phyloP scores from a whole-genome alignment of 1,139 yeast species.

The Kodamaea ohmeri region DNA sequence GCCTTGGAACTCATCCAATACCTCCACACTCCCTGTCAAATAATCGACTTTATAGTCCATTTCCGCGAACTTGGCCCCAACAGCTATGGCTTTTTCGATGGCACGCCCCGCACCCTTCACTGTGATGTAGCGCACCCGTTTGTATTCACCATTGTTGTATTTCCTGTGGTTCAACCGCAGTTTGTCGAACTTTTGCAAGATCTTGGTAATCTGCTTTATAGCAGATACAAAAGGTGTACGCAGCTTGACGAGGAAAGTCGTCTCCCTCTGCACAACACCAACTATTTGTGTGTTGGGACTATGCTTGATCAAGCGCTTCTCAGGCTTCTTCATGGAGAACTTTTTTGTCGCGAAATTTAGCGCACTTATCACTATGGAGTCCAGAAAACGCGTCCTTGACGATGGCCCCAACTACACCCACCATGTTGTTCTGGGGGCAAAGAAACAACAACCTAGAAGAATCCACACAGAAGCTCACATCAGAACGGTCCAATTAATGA shows the following conservation, averaged over 20 bases:
- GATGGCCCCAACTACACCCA: conserved; percentile 5
- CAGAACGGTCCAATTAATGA: conserved; percentile 30
- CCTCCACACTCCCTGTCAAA: conserved; percentile 56
- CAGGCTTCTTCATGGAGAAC: not conserved
- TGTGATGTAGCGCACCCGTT: conserved; percentile 42
- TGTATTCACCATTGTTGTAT: conserved; percentile 39
- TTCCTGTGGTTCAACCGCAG: conserved; percentile 27
- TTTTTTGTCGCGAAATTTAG: too few relatives aligned
- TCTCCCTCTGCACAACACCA: conserved; percentile 37
- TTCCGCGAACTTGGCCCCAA: conserved; percentile 52
- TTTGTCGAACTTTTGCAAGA: conserved; percentile 38
- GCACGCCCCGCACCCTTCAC: conserved; percentile 72
- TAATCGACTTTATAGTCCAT: conserved; percentile 49
- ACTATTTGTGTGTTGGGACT: conserved; percentile 35
- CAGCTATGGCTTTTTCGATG: conserved; percentile 50
- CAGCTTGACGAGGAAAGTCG: conserved; percentile 54
- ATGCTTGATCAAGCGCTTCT: conserved; percentile 43
- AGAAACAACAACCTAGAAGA: conserved; percentile 25
- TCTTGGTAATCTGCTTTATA: conserved; percentile 52
- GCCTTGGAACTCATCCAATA: conserved; percentile 55
- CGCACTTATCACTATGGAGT: not conserved
- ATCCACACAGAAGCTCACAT: conserved; percentile 34
- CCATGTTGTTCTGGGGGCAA: conserved; percentile 8
- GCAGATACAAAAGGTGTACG: conserved; percentile 64
- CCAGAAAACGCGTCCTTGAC: conserved; percentile 14